A percentile compares a stretch with the other conserved stretches of the same genome.
Conservation (phyloP, 768 basidiomycete species). For the Lactifluus pinguis region DNA sequence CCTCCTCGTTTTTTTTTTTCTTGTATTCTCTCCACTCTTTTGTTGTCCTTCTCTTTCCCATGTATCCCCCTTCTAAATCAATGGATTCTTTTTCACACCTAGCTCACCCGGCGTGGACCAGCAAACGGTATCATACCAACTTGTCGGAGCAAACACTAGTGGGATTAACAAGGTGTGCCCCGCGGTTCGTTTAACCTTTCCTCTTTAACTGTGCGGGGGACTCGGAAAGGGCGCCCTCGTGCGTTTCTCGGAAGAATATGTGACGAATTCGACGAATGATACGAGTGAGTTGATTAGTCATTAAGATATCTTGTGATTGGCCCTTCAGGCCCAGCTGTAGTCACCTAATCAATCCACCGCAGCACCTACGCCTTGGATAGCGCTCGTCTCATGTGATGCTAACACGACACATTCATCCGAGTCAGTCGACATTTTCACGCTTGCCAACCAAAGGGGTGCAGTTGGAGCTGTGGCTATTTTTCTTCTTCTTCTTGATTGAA, state of each 20-base stretch:
- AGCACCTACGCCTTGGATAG: conserved; percentile 86
- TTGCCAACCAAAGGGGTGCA: conserved; percentile 72
- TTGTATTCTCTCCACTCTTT: neutral
- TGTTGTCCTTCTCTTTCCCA: neutral
- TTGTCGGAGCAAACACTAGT: conserved; percentile 39
- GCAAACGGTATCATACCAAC: conserved; percentile 51
- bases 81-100: conserved; percentile 1
- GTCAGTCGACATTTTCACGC: conserved; percentile 69
- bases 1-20: neutral
- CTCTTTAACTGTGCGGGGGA: neutral
- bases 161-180: conserved; percentile 48
- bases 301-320: neutral
- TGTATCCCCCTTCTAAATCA: neutral
- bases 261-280: conserved; percentile 31
- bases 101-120: conserved; percentile 35
- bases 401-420: conserved; percentile 60
- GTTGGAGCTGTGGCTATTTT: conserved; percentile 53
- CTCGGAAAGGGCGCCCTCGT: conserved; percentile 62
- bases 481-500: neutral
- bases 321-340: neutral
- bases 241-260: conserved; percentile 61
- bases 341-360: neutral
- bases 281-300: conserved; percentile 33
- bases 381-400: conserved; percentile 72
- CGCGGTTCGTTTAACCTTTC: neutral